Evolutionary conservation across 169 alveolate species (phyloP).

Genomic region (Blepharisma undulans): DNA sequence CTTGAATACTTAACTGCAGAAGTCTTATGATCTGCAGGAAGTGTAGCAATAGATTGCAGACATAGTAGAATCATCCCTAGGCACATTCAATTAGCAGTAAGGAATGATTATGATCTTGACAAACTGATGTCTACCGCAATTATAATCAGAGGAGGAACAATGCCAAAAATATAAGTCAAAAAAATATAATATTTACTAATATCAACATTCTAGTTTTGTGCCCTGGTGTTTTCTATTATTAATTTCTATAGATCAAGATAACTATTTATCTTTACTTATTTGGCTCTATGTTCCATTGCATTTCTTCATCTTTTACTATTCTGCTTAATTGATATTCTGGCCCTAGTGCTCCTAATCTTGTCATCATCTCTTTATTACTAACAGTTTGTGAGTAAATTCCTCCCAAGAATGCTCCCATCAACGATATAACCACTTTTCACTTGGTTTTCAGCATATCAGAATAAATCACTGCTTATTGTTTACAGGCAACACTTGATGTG

Average conservation of each 20-base stretch:
- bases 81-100: conserved; percentile 97
- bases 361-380: conserved; percentile 11
- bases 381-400: neutral
- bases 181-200: no score
- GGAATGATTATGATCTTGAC: conserved; percentile 97
- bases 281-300: conserved; percentile 23
- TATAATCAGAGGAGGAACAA: conserved; percentile 97
- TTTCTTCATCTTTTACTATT: neutral
- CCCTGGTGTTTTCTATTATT: neutral
- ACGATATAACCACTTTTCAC: neutral
- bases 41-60: conserved; percentile 96
- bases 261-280: neutral
- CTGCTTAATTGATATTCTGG: conserved; percentile 11
- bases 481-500: neutral
- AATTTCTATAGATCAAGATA: neutral
- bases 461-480: neutral
- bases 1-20: conserved; percentile 81
- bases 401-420: conserved; percentile 22
- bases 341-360: conserved; percentile 8
- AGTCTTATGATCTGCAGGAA: conserved; percentile 96
- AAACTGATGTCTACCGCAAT: conserved; percentile 95
- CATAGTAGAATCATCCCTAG: conserved; percentile 97
- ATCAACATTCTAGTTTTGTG: neutral
- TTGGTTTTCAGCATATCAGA: neutral
- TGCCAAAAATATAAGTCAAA: conserved; percentile 92